phyloP scores from a whole-genome alignment of 2,329 filamentous ascomycete species.

The Colletotrichum melonis region DNA sequence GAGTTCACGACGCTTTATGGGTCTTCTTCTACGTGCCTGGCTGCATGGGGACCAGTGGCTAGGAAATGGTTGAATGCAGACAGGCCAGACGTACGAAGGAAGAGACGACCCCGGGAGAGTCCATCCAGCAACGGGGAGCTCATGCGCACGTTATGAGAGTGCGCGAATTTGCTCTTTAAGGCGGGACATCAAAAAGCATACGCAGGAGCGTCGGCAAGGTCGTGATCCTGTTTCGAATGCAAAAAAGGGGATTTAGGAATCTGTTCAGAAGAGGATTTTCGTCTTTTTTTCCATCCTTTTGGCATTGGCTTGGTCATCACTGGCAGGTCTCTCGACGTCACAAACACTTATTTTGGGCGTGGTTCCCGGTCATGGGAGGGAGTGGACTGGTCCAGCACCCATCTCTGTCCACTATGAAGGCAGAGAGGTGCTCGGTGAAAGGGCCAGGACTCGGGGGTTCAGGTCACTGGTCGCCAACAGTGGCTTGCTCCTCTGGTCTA shows the following conservation, averaged over 20 bases:
- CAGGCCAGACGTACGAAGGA: slow-evolving; percentile 19
- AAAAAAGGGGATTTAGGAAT: slow-evolving; percentile 32
- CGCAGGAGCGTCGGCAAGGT: slow-evolving; percentile 29
- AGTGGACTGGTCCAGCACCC: not conserved
- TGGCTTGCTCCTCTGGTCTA: not conserved
- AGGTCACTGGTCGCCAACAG: slow-evolving; percentile 34
- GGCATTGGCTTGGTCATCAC: slow-evolving; percentile 16
- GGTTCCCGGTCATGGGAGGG: not conserved
- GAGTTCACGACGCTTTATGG: slow-evolving; percentile 35
- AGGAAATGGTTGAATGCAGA: slow-evolving; percentile 9
- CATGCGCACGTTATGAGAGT: not conserved
- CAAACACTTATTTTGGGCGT: not conserved
- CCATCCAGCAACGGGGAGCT: slow-evolving; percentile 30
- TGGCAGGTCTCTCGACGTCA: slow-evolving; percentile 14
- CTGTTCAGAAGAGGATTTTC: slow-evolving; percentile 31
- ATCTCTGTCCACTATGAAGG: not conserved
- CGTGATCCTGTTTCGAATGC: slow-evolving; percentile 19
- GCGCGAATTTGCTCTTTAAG: slow-evolving; percentile 20
- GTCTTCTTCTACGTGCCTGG: slow-evolving; percentile 29
- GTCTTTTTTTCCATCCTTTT: slow-evolving; percentile 21
- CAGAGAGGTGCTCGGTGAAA: not conserved
- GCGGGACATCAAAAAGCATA: slow-evolving; percentile 33
- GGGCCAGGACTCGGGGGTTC: no score
- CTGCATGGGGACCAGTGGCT: slow-evolving; percentile 1
- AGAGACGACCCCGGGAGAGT: slow-evolving; percentile 22